Conservation (phyloP, 768 basidiomycete species). For the Lactarius tabidus region DNA sequence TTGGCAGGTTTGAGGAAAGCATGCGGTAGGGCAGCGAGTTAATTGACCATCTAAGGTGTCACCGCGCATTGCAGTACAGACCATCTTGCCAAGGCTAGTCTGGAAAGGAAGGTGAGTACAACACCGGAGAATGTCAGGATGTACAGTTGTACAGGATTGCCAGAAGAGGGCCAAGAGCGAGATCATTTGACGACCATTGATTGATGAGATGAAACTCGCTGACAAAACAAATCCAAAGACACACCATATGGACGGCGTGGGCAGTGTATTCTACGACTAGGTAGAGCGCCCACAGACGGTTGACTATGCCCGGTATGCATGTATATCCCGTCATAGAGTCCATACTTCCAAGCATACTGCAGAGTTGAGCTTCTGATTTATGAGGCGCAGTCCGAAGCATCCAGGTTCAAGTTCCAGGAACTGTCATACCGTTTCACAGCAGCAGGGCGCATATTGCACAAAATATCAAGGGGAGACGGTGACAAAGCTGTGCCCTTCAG, state of each 20-base stretch:
- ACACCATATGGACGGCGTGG: not conserved
- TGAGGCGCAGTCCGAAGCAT: not conserved
- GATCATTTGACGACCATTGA: not conserved
- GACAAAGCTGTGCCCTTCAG: no score
- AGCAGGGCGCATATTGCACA: no score
- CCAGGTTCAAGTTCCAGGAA: not conserved
- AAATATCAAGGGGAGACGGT: no score
- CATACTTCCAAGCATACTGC: no score
- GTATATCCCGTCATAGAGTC: no score
- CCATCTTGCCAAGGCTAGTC: not conserved
- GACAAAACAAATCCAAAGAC: not conserved
- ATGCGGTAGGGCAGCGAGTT: no score
- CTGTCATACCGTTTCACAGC: not conserved
- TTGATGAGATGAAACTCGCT: not conserved
- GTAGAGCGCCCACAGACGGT: not conserved
- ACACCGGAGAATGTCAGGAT: not conserved
- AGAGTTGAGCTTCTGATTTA: not conserved
- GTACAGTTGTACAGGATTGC: no score
- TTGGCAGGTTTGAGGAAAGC: not conserved
- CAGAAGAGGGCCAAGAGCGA: not conserved
- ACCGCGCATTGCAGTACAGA: not conserved
- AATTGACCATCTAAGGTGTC: not conserved
- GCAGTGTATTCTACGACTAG: not conserved
- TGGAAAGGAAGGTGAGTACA: not conserved
- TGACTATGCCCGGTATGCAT: not conserved